phyloP scores from a whole-genome alignment of 441 rosid species.

The Hura crepitans region DNA sequence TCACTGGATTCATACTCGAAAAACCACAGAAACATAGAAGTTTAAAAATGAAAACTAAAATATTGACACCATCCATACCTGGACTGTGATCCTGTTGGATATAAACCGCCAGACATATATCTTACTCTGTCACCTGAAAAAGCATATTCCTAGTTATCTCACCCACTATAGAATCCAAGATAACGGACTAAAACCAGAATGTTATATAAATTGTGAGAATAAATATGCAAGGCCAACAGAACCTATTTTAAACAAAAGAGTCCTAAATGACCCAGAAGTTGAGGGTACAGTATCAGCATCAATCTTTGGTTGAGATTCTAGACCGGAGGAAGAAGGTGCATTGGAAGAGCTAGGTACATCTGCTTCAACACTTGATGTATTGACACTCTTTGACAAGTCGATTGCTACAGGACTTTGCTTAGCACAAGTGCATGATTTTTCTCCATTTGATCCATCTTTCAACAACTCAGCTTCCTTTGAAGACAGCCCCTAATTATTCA shows the following conservation, averaged over 20 bases:
- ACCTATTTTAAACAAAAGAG: constrained; percentile 58
- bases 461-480: constrained; percentile 71
- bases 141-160: constrained; percentile 27
- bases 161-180: constrained; percentile 26
- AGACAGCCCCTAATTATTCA: constrained; percentile 59
- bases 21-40: too few relatives aligned
- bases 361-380: constrained; percentile 44
- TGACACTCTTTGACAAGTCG: constrained; percentile 42
- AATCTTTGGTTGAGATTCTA: constrained; percentile 51
- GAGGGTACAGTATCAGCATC: constrained; percentile 49
- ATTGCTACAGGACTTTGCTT: constrained; percentile 41
- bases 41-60: not conserved
- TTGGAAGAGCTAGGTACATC: constrained; percentile 50
- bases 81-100: constrained; percentile 40
- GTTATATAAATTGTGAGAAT: constrained; percentile 3
- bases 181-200: constrained; percentile 12
- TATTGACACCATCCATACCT: constrained; percentile 34
- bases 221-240: constrained; percentile 18
- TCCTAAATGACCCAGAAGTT: constrained; percentile 46
- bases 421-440: constrained; percentile 46
- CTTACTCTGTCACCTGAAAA: constrained; percentile 76
- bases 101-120: constrained; percentile 44
- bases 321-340: constrained; percentile 43
- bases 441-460: constrained; percentile 59
- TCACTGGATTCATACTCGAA: not conserved